phyloP scores from a whole-genome alignment of 2,329 filamentous ascomycete genomes.

The Colletotrichum incanum region DNA sequence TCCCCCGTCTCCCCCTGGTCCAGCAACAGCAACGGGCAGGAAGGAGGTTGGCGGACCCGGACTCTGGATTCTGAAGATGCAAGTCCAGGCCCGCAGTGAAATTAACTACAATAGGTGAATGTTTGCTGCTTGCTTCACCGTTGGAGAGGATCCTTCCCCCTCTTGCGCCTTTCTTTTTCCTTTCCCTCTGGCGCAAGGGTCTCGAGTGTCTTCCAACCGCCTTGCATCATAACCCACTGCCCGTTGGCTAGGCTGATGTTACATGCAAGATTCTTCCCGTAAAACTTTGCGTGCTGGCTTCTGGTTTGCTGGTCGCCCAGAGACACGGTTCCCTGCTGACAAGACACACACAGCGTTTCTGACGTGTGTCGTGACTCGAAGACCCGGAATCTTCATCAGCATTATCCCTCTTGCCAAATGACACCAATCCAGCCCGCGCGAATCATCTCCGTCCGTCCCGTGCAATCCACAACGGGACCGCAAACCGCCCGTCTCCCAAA shows the following conservation, averaged over 20 bases:
- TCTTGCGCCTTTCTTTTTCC: slow-evolving; percentile 16
- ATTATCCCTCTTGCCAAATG: slow-evolving; percentile 34
- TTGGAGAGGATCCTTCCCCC: background rate
- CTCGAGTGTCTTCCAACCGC: slow-evolving; percentile 25
- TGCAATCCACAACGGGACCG: slow-evolving; percentile 38
- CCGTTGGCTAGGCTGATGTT: background rate
- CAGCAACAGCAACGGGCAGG: background rate
- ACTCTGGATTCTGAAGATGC: background rate
- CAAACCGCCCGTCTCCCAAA: slow-evolving; percentile 23
- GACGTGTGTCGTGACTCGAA: slow-evolving; percentile 14
- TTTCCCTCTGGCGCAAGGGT: slow-evolving; percentile 26
- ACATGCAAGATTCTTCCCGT: slow-evolving; percentile 6
- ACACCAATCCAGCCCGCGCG: slow-evolving; percentile 17
- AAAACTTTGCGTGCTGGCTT: background rate
- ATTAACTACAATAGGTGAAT: background rate
- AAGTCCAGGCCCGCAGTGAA: background rate
- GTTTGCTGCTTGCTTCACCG: slow-evolving; percentile 6
- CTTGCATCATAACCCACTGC: slow-evolving; percentile 20
- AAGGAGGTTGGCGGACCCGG: background rate
- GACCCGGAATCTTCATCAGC: slow-evolving; percentile 13
- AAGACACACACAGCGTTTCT: slow-evolving; percentile 26
- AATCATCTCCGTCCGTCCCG: slow-evolving; percentile 41
- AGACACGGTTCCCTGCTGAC: slow-evolving; percentile 23
- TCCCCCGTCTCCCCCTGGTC: background rate
- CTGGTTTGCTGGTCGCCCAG: background rate